These are phyloP conservation scores for Lichtheimia ramosa DNA, from an alignment of 371 early-diverging fungal genomes.

Conservation along the genomic window DNA sequence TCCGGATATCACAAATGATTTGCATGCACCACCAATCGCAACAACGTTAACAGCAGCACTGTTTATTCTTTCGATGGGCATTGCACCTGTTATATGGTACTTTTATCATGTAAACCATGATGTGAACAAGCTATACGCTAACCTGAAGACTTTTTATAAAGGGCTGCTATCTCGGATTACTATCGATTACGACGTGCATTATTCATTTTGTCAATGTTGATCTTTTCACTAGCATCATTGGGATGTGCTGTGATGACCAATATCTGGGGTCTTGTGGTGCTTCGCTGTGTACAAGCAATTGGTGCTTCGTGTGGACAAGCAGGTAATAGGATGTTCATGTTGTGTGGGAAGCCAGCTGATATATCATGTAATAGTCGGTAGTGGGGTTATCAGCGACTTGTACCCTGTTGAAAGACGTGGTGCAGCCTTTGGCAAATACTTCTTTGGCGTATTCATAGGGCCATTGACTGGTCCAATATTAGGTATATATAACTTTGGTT, in stretches of 20 bases:
- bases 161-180: slow-evolving; percentile 7
- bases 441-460: slow-evolving; percentile 55
- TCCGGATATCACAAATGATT: slow-evolving; percentile 25
- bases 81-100: slow-evolving; percentile 67
- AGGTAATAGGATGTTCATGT: background rate
- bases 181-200: slow-evolving; percentile 57
- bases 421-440: slow-evolving; percentile 46
- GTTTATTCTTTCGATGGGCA: slow-evolving; percentile 59
- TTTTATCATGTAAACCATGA: background rate
- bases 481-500: slow-evolving; percentile 38
- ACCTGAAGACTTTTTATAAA: slow-evolving; percentile 54
- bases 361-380: background rate
- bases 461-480: slow-evolving; percentile 36
- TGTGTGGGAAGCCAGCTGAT: too few species aligned
- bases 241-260: slow-evolving; percentile 62
- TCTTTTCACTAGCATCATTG: slow-evolving; percentile 67
- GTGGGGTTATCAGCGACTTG: slow-evolving; percentile 20
- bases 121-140: slow-evolving; percentile 8
- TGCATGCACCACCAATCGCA: slow-evolving; percentile 47
- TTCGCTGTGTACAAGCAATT: slow-evolving; percentile 71
- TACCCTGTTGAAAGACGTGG: slow-evolving; percentile 31
- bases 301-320: slow-evolving; percentile 67
- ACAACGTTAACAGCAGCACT: slow-evolving; percentile 55
- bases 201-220: slow-evolving; percentile 53
- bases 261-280: slow-evolving; percentile 58